Conservation (phyloP, 2,329 filamentous ascomycete species). For the Gremmenia infestans region DNA sequence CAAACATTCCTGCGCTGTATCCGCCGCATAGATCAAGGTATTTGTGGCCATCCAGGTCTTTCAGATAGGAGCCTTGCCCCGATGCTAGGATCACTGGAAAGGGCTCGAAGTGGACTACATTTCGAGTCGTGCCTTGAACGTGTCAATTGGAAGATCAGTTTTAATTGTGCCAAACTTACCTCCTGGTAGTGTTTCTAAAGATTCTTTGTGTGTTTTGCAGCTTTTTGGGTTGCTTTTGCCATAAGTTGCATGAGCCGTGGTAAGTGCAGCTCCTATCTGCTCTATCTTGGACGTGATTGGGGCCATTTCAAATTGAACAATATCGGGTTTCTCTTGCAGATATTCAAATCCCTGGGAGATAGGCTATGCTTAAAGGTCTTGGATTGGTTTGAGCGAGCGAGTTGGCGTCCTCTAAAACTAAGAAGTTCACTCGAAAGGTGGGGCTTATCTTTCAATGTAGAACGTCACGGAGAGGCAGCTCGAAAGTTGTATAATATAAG, state of each 20-base stretch:
- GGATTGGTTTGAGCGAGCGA: background rate
- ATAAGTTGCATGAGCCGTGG: slow-evolving; percentile 1
- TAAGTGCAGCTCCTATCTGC: slow-evolving; percentile 3
- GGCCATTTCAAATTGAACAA: slow-evolving; percentile 4
- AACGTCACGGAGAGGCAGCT: background rate
- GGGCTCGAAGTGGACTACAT: slow-evolving; percentile 11
- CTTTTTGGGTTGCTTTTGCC: slow-evolving; percentile 6
- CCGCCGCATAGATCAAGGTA: slow-evolving; percentile 59
- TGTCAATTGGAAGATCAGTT: background rate
- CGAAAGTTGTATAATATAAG: background rate
- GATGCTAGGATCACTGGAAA: slow-evolving; percentile 13
- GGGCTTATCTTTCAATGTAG: background rate
- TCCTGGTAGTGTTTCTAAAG: slow-evolving; percentile 2
- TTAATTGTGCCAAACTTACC: background rate
- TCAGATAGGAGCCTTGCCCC: slow-evolving; percentile 11
- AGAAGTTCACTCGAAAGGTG: background rate
- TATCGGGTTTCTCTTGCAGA: background rate
- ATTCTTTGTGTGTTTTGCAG: slow-evolving; percentile 5
- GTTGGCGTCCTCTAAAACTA: background rate
- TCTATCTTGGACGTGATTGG: slow-evolving; percentile 3
- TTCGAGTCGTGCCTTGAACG: slow-evolving; percentile 12
- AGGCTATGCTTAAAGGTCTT: background rate
- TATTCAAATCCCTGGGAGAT: background rate
- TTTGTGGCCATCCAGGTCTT: slow-evolving; percentile 12
- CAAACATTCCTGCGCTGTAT: slow-evolving; percentile 61